Percentiles rank a stretch among this genome's conserved stretches.
Evolutionary conservation across 2,329 filamentous ascomycete species (phyloP).

Genomic region (Neoscytalidium dimidiatum): DNA sequence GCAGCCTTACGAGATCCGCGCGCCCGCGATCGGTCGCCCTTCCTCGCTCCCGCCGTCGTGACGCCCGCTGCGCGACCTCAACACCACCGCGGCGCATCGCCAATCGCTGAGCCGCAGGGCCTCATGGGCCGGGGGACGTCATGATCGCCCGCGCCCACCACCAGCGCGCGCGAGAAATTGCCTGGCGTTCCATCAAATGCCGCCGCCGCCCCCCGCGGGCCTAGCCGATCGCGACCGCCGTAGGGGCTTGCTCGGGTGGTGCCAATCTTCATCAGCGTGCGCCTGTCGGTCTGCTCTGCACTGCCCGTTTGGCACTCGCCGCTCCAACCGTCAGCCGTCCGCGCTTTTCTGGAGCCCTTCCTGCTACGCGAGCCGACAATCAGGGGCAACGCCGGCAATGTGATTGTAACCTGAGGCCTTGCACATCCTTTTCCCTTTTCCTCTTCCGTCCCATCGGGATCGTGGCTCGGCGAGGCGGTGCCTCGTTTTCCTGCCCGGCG

Average conservation of each 20-base stretch:
- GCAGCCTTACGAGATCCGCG: conserved; percentile 15
- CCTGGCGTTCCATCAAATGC: neutral
- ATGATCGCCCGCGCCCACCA: neutral
- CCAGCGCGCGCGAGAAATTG: neutral
- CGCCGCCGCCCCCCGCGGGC: neutral
- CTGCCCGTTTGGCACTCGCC: neutral
- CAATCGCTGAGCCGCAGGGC: neutral
- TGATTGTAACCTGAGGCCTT: neutral
- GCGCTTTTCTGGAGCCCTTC: conserved; percentile 3
- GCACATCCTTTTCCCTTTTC: neutral
- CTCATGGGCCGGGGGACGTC: neutral
- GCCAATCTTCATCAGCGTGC: conserved; percentile 7
- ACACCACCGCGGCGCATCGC: neutral
- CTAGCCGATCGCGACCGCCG: conserved; percentile 1
- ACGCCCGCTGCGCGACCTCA: neutral
- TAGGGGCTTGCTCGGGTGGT: neutral
- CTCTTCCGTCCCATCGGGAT: neutral
- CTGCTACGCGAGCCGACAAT: conserved; percentile 1
- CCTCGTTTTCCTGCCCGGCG: neutral
- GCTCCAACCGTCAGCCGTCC: neutral
- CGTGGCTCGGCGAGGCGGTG: neutral
- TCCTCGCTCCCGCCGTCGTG: too few relatives aligned
- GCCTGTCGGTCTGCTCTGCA: conserved; percentile 9
- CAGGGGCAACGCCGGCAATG: conserved; percentile 4
- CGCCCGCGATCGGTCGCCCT: neutral